phyloP scores from a whole-genome alignment of 2,329 filamentous ascomycete genomes.

The Cladophialophora carrionii region DNA sequence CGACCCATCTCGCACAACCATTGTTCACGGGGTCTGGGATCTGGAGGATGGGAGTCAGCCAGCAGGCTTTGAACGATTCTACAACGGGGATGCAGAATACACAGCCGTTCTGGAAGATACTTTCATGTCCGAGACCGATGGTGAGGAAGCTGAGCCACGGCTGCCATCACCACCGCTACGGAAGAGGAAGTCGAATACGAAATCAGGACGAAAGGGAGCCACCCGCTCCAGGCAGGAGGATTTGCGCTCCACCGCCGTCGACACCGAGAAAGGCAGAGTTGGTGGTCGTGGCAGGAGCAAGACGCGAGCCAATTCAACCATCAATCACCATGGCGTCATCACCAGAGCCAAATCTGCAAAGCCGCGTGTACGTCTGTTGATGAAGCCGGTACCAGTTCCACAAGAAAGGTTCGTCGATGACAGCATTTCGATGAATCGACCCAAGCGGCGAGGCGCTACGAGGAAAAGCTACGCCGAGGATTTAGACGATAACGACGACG shows the following conservation, averaged over 20 bases:
- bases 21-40: slow-evolving; percentile 37
- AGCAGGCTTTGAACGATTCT: slow-evolving; percentile 33
- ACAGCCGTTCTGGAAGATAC: background rate
- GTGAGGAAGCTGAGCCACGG: background rate
- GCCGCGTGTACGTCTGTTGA: background rate
- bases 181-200: background rate
- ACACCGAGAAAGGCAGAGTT: background rate
- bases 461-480: slow-evolving; percentile 11
- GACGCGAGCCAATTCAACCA: background rate
- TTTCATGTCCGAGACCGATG: background rate
- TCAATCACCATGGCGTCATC: background rate
- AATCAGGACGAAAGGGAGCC: slow-evolving; percentile 9
- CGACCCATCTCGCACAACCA: slow-evolving; percentile 16
- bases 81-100: slow-evolving; percentile 22
- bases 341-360: background rate
- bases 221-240: background rate
- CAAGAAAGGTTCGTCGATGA: background rate
- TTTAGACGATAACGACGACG: slow-evolving; percentile 21
- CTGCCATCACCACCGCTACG: background rate
- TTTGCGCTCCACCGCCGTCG: background rate
- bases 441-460: slow-evolving; percentile 8
- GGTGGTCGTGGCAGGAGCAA: background rate
- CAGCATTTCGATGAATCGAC: slow-evolving; percentile 1
- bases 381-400: background rate
- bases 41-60: slow-evolving; percentile 18